These are phyloP conservation scores for Colletotrichum chlorophyti DNA, from an alignment of 2,329 filamentous ascomycete species.

Conservation along the genomic window DNA sequence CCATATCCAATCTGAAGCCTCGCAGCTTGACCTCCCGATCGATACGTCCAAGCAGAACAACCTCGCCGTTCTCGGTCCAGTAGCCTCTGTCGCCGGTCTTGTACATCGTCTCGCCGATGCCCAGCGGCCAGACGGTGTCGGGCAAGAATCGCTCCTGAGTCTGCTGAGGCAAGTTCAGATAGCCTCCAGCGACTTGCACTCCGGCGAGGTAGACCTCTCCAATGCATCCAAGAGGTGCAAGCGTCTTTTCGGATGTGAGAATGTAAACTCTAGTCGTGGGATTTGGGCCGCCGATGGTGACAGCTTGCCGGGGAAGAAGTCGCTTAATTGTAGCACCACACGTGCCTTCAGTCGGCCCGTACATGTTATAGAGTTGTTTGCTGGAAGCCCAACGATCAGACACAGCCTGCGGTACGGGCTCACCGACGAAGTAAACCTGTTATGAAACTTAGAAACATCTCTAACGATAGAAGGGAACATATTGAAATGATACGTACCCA, in stretches of 20 bases:
- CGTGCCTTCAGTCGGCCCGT: constrained; percentile 50
- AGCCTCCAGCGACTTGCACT: constrained; percentile 48
- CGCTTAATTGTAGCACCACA: constrained; percentile 42
- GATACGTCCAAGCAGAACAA: constrained; percentile 41
- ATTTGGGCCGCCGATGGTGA: constrained; percentile 31
- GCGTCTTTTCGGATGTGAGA: constrained; percentile 36
- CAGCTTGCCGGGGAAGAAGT: constrained; percentile 32
- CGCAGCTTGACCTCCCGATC: constrained; percentile 41
- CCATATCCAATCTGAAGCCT: constrained; percentile 40
- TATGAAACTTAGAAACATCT: not conserved
- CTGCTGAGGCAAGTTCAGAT: constrained; percentile 39
- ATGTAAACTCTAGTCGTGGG: constrained; percentile 46
- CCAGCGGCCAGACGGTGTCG: constrained; percentile 29
- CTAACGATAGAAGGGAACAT: not conserved
- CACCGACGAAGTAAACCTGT: constrained; percentile 44
- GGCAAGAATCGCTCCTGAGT: constrained; percentile 38
- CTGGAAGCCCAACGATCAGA: constrained; percentile 35
- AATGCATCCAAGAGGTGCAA: constrained; percentile 40
- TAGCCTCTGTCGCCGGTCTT: constrained; percentile 45
- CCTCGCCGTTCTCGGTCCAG: constrained; percentile 39
- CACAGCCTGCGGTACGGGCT: constrained; percentile 39
- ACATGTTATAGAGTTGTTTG: constrained; percentile 46
- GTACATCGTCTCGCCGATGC: constrained; percentile 41
- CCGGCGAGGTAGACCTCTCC: constrained; percentile 51
- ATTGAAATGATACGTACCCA: not conserved